Conservation (phyloP, 306 rosid genomes). For the Herpetospermum pedunculosum region DNA sequence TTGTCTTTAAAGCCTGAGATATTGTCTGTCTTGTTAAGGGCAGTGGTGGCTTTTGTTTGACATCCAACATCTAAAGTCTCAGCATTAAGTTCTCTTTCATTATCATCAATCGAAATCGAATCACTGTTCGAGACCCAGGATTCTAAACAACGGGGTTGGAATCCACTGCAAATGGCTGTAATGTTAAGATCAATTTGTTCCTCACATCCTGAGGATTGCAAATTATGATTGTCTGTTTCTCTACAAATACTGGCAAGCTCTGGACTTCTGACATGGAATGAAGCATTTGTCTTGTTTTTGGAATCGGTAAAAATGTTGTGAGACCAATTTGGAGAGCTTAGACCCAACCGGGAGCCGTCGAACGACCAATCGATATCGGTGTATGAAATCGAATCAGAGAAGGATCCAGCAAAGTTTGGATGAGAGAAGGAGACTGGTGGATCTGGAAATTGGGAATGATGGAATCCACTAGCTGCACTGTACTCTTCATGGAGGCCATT, state of each 20-base stretch:
- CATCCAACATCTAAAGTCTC: background rate
- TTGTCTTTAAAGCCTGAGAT: background rate
- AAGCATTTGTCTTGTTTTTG: background rate
- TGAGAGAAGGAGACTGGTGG: conserved; percentile 15
- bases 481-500: background rate
- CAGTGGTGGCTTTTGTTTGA: background rate
- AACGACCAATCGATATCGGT: background rate
- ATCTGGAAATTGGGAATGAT: conserved; percentile 3
- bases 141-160: background rate
- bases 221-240: conserved; percentile 5
- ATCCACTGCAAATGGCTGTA: background rate
- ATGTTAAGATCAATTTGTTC: background rate
- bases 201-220: background rate
- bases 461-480: conserved; percentile 12
- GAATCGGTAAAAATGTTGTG: background rate
- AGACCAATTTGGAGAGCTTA: background rate
- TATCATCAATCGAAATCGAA: too few species aligned
- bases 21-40: background rate
- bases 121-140: too few species aligned
- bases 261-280: background rate
- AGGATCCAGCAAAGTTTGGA: background rate
- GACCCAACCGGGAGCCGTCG: background rate
- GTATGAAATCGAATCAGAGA: background rate
- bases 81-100: background rate
- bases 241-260: conserved; percentile 1